These are phyloP conservation scores for Yarrowia keelungensis DNA, from an alignment of 805 yeast genomes.

Conservation along the genomic window DNA sequence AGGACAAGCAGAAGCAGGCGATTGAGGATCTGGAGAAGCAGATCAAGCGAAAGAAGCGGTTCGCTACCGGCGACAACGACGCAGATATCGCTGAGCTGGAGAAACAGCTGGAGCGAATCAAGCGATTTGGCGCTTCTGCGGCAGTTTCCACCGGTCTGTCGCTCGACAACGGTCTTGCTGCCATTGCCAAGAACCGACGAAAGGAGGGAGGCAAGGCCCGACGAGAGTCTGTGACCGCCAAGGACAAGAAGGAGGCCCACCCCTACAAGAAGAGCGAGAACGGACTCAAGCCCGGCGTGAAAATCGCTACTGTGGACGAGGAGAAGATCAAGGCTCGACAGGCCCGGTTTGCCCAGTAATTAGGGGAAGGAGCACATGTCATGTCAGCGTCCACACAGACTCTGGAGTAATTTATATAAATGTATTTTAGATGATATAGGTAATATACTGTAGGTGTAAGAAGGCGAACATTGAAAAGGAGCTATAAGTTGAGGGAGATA, in stretches of 20 bases:
- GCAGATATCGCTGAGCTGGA: slow-evolving; percentile 58
- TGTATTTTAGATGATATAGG: slow-evolving; percentile 26
- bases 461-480: too few relatives aligned
- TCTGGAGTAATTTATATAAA: slow-evolving; percentile 20
- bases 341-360: slow-evolving; percentile 42
- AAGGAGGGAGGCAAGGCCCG: slow-evolving; percentile 9
- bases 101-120: slow-evolving; percentile 71
- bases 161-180: slow-evolving; percentile 14
- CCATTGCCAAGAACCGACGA: background rate
- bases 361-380: background rate
- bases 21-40: slow-evolving; percentile 70
- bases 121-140: slow-evolving; percentile 69
- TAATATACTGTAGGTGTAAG: slow-evolving; percentile 6
- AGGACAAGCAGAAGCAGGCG: slow-evolving; percentile 64
- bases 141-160: background rate
- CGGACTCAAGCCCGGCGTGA: slow-evolving; percentile 36
- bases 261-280: slow-evolving; percentile 28
- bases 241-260: slow-evolving; percentile 15
- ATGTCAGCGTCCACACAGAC: background rate
- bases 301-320: slow-evolving; percentile 39
- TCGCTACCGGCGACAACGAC: slow-evolving; percentile 62
- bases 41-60: slow-evolving; percentile 75
- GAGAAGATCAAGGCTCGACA: slow-evolving; percentile 44
- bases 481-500: too few relatives aligned
- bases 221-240: slow-evolving; percentile 24